phyloP scores from a whole-genome alignment of 2,329 filamentous ascomycete species.

The Biscogniauxia sp. region DNA sequence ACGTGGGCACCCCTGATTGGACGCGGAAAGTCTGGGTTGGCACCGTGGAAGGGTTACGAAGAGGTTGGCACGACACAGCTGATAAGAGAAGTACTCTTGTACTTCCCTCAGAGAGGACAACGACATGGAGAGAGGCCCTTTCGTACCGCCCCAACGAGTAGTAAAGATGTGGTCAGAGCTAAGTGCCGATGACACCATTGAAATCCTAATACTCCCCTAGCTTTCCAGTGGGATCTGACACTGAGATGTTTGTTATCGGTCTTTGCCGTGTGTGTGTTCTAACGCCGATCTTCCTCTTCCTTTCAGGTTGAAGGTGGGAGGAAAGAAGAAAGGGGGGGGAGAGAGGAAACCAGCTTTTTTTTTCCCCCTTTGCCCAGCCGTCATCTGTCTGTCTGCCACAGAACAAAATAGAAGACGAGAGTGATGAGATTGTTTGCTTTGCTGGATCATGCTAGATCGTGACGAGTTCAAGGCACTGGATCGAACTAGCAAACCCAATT shows the following conservation, averaged over 20 bases:
- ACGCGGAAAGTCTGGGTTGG: conserved; percentile 20
- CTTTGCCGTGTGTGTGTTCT: conserved; percentile 11
- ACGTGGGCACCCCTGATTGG: conserved; percentile 36
- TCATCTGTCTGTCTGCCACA: not conserved
- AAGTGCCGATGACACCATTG: conserved; percentile 22
- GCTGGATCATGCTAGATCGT: conserved; percentile 10
- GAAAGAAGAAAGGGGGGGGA: not conserved
- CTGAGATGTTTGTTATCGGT: conserved; percentile 10
- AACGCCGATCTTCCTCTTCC: conserved; percentile 12
- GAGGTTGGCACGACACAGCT: conserved; percentile 28
- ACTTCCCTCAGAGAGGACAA: conserved; percentile 11
- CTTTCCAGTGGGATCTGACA: conserved; percentile 10
- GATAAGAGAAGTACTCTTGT: conserved; percentile 22
- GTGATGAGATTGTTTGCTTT: conserved; percentile 13
- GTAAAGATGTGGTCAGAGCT: conserved; percentile 13
- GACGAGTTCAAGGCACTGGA: conserved; percentile 15
- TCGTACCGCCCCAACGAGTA: conserved; percentile 14
- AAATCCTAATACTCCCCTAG: conserved; percentile 6
- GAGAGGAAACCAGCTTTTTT: not conserved
- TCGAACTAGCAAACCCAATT: conserved; percentile 15
- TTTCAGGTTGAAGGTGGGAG: conserved; percentile 11
- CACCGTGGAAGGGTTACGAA: conserved; percentile 28
- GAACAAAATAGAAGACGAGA: not conserved
- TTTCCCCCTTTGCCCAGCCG: conserved; percentile 1
- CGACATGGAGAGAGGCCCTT: conserved; percentile 12